Conservation (phyloP, 108 stramenopile genomes). For the Schizochytrium sp. region DNA sequence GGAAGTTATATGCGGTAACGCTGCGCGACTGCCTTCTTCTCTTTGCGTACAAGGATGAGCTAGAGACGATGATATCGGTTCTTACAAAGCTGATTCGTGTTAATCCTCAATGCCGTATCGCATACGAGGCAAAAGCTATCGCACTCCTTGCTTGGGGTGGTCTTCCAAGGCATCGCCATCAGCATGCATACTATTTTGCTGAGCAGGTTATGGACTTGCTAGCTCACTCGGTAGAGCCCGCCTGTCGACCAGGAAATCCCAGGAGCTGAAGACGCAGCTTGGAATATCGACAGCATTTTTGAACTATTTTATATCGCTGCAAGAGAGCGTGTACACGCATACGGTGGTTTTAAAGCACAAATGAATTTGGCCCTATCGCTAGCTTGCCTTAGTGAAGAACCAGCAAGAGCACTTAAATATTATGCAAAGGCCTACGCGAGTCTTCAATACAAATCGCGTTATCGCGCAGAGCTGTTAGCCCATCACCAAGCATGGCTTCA, state of each 20-base stretch:
- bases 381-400: neutral
- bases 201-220: neutral
- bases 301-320: neutral
- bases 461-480: neutral
- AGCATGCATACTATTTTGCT: slow-evolving; percentile 33
- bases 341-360: neutral
- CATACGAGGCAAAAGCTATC: neutral
- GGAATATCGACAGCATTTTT: neutral
- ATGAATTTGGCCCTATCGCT: slow-evolving; percentile 7
- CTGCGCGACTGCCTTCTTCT: neutral
- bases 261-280: neutral
- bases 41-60: slow-evolving; percentile 24
- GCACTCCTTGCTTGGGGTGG: neutral
- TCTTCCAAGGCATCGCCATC: neutral
- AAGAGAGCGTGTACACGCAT: neutral
- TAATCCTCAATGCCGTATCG: slow-evolving; percentile 1
- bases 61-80: neutral
- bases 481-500: neutral
- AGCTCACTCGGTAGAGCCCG: neutral
- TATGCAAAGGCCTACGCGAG: neutral
- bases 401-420: neutral
- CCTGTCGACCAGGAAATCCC: neutral
- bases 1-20: neutral
- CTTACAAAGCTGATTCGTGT: neutral
- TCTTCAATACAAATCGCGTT: neutral